These are phyloP conservation scores for Chaetomium sp. DNA, from an alignment of 2,329 filamentous ascomycete species.

Conservation along the genomic window DNA sequence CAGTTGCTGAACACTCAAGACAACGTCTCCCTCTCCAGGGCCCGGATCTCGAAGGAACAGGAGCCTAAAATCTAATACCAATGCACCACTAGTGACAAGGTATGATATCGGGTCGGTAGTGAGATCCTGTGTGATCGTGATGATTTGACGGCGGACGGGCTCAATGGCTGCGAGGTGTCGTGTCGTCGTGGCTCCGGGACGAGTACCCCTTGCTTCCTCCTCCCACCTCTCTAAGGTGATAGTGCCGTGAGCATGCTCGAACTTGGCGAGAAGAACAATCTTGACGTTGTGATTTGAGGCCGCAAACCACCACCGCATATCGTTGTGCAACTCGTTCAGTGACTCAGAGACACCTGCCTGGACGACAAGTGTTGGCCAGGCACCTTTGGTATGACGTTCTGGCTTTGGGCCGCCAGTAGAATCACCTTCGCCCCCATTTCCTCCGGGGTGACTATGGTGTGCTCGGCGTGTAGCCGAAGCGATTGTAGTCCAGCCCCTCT, in stretches of 20 bases:
- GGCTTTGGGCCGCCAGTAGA: conserved; percentile 9
- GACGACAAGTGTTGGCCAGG: conserved; percentile 18
- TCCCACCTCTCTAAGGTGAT: conserved; percentile 17
- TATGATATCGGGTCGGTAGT: conserved; percentile 12
- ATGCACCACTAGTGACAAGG: conserved; percentile 13
- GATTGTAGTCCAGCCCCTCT: not conserved
- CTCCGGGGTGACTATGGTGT: not conserved
- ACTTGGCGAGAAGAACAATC: conserved; percentile 17
- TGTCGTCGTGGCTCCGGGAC: conserved; percentile 13
- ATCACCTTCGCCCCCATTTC: not conserved
- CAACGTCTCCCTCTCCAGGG: not conserved
- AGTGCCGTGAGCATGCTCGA: not conserved
- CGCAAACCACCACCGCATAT: conserved; percentile 13
- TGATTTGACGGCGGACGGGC: conserved; percentile 12
- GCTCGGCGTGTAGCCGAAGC: not conserved
- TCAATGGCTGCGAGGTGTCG: conserved; percentile 6
- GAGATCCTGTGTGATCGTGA: conserved; percentile 11
- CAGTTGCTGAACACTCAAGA: conserved; percentile 7
- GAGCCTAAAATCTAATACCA: not conserved
- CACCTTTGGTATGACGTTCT: conserved; percentile 2
- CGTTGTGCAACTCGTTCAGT: not conserved
- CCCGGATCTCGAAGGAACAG: not conserved
- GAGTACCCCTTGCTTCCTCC: conserved; percentile 10
- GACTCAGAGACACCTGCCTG: conserved; percentile 10
- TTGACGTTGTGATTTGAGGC: conserved; percentile 18